A percentile compares a stretch with the other conserved stretches of the same genome.
Conservation (phyloP, 2,329 filamentous ascomycete species). For the Knufia fluminis region DNA sequence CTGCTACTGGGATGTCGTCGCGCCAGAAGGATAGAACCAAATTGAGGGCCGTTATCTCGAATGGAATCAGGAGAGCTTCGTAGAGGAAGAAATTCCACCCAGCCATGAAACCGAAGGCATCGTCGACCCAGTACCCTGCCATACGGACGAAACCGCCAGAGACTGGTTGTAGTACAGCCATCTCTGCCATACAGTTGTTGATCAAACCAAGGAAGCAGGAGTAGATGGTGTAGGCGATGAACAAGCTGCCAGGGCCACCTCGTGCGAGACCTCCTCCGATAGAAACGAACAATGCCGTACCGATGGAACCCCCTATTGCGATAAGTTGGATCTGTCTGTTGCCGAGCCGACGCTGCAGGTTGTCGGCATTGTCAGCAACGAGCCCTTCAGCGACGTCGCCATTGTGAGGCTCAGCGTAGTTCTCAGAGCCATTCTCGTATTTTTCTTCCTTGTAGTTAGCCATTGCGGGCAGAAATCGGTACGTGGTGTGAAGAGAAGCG, state of each 20-base stretch:
- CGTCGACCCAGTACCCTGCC: slow-evolving; percentile 38
- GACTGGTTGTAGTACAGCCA: slow-evolving; percentile 36
- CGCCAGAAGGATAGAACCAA: slow-evolving; percentile 34
- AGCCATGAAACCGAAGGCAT: slow-evolving; percentile 36
- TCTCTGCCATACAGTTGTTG: slow-evolving; percentile 37
- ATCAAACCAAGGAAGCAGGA: slow-evolving; percentile 28
- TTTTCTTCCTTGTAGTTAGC: not conserved
- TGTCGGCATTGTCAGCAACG: slow-evolving; percentile 27
- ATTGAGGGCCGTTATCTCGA: slow-evolving; percentile 36
- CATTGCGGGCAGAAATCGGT: not conserved
- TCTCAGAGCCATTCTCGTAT: not conserved
- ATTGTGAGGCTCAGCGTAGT: not conserved
- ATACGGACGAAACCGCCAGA: slow-evolving; percentile 34
- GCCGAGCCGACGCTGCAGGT: slow-evolving; percentile 41
- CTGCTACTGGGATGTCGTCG: slow-evolving; percentile 30
- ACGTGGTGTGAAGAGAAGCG: not conserved
- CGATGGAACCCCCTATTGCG: slow-evolving; percentile 34
- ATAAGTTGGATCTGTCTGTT: slow-evolving; percentile 51
- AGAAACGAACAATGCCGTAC: slow-evolving; percentile 32
- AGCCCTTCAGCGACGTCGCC: slow-evolving; percentile 14
- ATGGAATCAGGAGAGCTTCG: slow-evolving; percentile 31
- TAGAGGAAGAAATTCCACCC: slow-evolving; percentile 42
- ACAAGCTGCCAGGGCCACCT: slow-evolving; percentile 31
- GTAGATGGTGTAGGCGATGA: slow-evolving; percentile 29
- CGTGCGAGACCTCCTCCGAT: slow-evolving; percentile 31